These are phyloP conservation scores for Saccharomycopsis selenospora DNA, from an alignment of 805 yeast genomes.

Conservation along the genomic window DNA sequence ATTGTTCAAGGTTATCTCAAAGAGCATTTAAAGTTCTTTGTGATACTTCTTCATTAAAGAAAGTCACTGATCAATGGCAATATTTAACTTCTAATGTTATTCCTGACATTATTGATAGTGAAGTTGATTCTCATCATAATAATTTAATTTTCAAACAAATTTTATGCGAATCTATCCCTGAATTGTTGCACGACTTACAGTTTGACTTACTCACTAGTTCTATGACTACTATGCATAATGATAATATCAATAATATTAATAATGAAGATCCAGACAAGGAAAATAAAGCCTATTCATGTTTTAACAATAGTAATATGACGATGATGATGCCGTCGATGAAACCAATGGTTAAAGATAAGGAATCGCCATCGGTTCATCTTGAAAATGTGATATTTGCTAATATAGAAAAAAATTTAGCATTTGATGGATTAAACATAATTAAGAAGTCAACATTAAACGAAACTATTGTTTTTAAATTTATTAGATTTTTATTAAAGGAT, in stretches of 20 bases:
- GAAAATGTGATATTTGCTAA: neutral
- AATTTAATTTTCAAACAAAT: neutral
- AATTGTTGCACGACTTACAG: neutral
- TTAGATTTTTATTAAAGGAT: conserved; percentile 5
- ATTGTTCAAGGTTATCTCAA: neutral
- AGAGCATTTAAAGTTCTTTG: neutral
- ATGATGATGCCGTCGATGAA: neutral
- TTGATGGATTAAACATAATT: neutral
- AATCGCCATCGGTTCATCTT: neutral
- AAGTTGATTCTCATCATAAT: neutral
- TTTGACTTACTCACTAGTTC: neutral
- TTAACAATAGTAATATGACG: neutral
- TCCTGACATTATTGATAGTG: neutral
- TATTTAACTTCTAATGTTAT: neutral
- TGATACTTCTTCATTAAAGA: neutral
- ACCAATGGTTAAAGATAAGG: neutral
- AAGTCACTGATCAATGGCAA: conserved; percentile 1
- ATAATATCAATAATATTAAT: too few species aligned
- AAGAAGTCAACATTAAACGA: conserved; percentile 3
- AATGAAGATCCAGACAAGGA: conserved; percentile 2
- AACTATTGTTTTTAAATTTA: neutral
- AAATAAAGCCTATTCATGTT: neutral
- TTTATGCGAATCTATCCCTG: neutral
- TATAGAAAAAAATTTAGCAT: neutral
- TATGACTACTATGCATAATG: too few species aligned